Conservation (phyloP, 768 basidiomycete species). For the Phylloporus arenicola region DNA sequence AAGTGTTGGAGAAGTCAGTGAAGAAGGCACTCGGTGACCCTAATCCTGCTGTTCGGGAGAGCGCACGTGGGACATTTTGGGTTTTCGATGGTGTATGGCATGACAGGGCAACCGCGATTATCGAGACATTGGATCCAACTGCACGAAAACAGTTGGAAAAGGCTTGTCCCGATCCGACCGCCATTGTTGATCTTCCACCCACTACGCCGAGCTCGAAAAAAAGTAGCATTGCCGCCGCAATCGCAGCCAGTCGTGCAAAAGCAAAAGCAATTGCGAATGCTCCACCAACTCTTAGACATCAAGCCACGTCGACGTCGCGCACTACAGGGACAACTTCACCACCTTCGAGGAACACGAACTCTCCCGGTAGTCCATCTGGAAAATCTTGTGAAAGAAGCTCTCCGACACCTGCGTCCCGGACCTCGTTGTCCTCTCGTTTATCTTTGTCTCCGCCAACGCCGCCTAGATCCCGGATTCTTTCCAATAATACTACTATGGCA, state of each 20-base stretch:
- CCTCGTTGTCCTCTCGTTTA: conserved; percentile 44
- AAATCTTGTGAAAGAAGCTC: conserved; percentile 36
- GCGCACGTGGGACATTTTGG: conserved; percentile 75
- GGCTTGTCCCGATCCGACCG: conserved; percentile 60
- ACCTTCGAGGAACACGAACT: conserved; percentile 34
- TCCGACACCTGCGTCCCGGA: conserved; percentile 35
- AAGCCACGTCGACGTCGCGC: conserved; percentile 70
- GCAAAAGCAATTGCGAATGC: conserved; percentile 79
- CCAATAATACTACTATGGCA: conserved; percentile 31
- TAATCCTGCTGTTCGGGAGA: conserved; percentile 75
- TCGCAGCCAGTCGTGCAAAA: conserved; percentile 86
- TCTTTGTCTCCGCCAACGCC: conserved; percentile 44
- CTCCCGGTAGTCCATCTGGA: conserved; percentile 40
- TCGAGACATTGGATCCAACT: conserved; percentile 60
- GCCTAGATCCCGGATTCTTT: conserved; percentile 39
- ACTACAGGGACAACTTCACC: conserved; percentile 41
- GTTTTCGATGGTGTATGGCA: conserved; percentile 71
- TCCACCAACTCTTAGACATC: conserved; percentile 74
- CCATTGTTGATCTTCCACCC: conserved; percentile 36
- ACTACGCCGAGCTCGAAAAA: conserved; percentile 65
- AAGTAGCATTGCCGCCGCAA: conserved; percentile 76
- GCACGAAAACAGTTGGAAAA: conserved; percentile 85
- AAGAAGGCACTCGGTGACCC: conserved; percentile 71
- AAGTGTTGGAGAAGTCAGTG: conserved; percentile 67
- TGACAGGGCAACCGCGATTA: conserved; percentile 55